Evolutionary conservation across 2,329 filamentous ascomycete species (phyloP), one percentile per base, ranked within the genome.

Genomic region (Fusarium kyushuense): DNA sequence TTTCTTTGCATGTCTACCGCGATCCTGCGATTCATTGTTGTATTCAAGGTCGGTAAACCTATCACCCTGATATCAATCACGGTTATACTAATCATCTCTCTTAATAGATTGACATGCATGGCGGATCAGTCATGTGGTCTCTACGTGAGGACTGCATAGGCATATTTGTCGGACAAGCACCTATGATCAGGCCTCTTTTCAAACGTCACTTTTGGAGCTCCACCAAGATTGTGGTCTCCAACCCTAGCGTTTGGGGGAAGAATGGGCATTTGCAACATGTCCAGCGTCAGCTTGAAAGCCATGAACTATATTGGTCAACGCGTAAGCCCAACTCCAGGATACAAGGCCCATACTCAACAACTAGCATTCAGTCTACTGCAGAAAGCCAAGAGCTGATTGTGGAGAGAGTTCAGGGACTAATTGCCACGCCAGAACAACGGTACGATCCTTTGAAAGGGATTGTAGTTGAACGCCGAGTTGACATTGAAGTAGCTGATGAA

Each of bases 101-200:
- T 17, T n/a, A n/a, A 14, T 14, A 70, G 67, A 12, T 67, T 11
- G 64, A 70, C 13, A 62, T 64, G 29, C 67, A 48, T 4, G 69
- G 69, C 1, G 65, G 62, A 13, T 71, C 69, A 9, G 78, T 79
- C 1, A 74, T 81, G 21, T 81, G 79, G 79, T 79, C 77, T 5
- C 75, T 77, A 27, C 76, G 78, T 14, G 78, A 81, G 60, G 77
- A 79, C 54, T 74, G 77, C n/a, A 75, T 80, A 10, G 78, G 76
- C 5, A 76, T 80, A 38, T 72, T 79, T 3, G 76, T 80, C 3
- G 77, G 76, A 6, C 76, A 80, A 43, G 75, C 78, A 0, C 77
- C 79, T 3, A 77, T 81, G 68, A 67, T 79, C 1, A 70, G 72
- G 3, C 77, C 78, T 1, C 58, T 76, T 1, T 57, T 74, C 32